Evolutionary conservation across 2,329 filamentous ascomycete genomes (phyloP).

Genomic region (Xylariaceae sp.): DNA sequence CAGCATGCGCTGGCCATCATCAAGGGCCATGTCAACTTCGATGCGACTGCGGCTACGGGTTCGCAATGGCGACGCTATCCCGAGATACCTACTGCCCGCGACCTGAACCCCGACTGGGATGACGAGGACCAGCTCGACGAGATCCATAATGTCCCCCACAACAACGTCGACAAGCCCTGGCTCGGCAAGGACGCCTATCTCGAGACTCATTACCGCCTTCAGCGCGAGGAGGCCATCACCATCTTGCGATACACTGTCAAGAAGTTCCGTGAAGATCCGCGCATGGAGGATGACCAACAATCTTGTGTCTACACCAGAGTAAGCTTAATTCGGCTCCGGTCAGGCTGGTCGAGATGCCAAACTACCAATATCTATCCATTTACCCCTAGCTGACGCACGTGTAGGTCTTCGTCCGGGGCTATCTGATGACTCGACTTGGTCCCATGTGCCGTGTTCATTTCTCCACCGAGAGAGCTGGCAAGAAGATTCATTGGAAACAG

Average conservation of each 20-base stretch:
- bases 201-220: slow-evolving; percentile 63
- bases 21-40: slow-evolving; percentile 1
- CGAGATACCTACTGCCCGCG: slow-evolving; percentile 46
- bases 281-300: slow-evolving; percentile 48
- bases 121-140: slow-evolving; percentile 10
- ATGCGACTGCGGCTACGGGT: neutral
- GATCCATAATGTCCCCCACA: slow-evolving; percentile 36
- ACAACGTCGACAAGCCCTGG: slow-evolving; percentile 51
- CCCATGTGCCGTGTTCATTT: slow-evolving; percentile 63
- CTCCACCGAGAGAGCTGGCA: slow-evolving; percentile 56
- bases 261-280: slow-evolving; percentile 43
- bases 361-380: too few species aligned
- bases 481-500: slow-evolving; percentile 57
- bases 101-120: slow-evolving; percentile 37
- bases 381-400: too few species aligned
- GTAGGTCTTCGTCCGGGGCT: slow-evolving; percentile 59
- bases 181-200: slow-evolving; percentile 58
- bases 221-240: slow-evolving; percentile 66
- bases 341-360: slow-evolving; percentile 1
- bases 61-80: slow-evolving; percentile 32
- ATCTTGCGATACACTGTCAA: slow-evolving; percentile 61
- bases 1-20: slow-evolving; percentile 1
- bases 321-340: slow-evolving; percentile 9
- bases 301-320: slow-evolving; percentile 66
- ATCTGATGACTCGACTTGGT: slow-evolving; percentile 56